Evolutionary conservation across 805 yeast genomes (phyloP), one percentile per base, ranked within the genome.

Genomic region (Myxozyma kluyveri): DNA sequence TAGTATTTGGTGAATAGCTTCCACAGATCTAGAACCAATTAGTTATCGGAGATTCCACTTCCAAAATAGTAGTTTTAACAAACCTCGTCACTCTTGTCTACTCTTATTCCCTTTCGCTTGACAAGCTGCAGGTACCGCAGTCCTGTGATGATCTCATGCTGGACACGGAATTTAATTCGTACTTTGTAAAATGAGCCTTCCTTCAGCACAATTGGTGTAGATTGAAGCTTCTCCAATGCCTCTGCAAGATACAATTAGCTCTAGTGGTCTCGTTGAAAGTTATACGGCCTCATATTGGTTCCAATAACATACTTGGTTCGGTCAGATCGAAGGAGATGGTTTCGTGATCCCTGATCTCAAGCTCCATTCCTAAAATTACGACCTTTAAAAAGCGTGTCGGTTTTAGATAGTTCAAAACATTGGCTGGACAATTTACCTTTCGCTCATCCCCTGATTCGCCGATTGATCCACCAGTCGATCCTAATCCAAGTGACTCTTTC

Each of bases 101-200:
- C 88, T 23, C 90, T 79, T 57, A 90, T 86, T 31, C 96, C 96
- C 1, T 90, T 82, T 67, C 89, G 86, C 69, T 88, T 88, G 58
- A 88, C 84, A 18, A 80, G 81, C 69, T 88, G 96, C 59, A 87
- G 77, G 68, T 89, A 90, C 66, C 84, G 83, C 66, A 90, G 78
- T 0, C 97, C 97, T 1, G 96, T 89, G 62, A 90, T 83, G 60
- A 90, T 87, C 67, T 87, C 95, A 64, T 86, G 91, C 69, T 89
- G 96, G 31, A 90, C 84, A 60, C 88, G 79, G 72, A 89, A 90
- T 60, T 80, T 82, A 64, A 88, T 80, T 57, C 74, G 79, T 65
- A 88, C 75, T 63, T 80, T 82, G 70, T 88, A 89, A 31, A 80
- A 72, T 17, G 91, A 77, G 60, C 81, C 83, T 65, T 88, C 96